These are phyloP conservation scores for Saccharomycopsis vini DNA, from an alignment of 805 yeast genomes.

Conservation along the genomic window DNA sequence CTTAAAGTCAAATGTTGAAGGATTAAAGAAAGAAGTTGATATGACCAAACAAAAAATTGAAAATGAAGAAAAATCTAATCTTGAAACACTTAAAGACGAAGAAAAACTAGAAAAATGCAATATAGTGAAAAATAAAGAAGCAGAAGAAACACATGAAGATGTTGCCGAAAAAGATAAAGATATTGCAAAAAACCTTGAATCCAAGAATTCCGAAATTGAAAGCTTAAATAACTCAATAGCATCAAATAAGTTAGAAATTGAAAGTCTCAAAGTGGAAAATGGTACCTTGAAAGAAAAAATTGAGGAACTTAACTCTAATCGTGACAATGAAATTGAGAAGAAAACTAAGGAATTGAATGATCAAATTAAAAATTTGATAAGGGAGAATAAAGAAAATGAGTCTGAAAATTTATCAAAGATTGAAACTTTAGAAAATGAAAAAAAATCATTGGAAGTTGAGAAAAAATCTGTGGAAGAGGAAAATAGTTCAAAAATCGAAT, in stretches of 20 bases:
- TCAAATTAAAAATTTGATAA: background rate
- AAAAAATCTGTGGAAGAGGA: background rate
- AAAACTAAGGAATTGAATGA: background rate
- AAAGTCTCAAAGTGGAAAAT: too few relatives aligned
- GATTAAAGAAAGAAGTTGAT: constrained; percentile 13
- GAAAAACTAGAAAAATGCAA: background rate
- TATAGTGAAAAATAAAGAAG: background rate
- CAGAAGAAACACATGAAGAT: background rate
- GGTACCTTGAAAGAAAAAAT: background rate
- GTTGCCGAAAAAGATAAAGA: background rate
- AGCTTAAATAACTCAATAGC: background rate
- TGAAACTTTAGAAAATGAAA: background rate
- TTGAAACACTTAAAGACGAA: too few relatives aligned
- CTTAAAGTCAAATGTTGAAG: constrained; percentile 20
- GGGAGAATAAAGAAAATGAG: background rate
- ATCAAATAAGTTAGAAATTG: too few relatives aligned
- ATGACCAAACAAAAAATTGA: constrained; percentile 1
- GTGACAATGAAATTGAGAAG: background rate
- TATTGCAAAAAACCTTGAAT: background rate
- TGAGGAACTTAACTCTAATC: too few relatives aligned
- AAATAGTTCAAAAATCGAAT: background rate
- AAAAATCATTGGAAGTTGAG: background rate
- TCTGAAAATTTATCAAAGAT: background rate
- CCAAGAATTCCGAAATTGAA: background rate
- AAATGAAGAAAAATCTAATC: constrained; percentile 4